Base-by-base conservation (phyloP, 2,329 filamentous ascomycete genomes). In the Volutella citrinella region DNA sequence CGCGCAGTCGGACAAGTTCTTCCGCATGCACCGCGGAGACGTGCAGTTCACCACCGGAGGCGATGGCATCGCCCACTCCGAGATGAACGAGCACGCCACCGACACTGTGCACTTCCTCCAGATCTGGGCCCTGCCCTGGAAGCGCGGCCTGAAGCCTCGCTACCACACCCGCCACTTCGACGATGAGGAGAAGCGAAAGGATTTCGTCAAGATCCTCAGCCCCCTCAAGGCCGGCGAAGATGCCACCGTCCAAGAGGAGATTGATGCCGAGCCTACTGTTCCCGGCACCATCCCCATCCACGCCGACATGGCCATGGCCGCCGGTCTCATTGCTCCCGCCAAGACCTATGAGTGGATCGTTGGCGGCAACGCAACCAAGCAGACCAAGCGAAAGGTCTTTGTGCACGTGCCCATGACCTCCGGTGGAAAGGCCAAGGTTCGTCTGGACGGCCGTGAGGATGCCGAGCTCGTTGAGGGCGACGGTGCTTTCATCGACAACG, bases 1-100 rank as follows among this genome's bases (percentile, higher is more conserved):
- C 15, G 70, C 58, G 12, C 64, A 69, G 43, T 72, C 74, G 26
- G 78, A 85, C 56, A 69, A 78, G 48, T 87, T 85, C 55, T 86
- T 71, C 54, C 70, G 78, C 20, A 82, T 95, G 70, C 76, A 76
- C 52, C 72, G 87, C 22, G 87, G 87, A 10, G 87, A 94, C 59
- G 85, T 95, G 27, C 88, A 95, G 55, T 95, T 94, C 62, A 95
- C 88, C 9, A 89, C 83, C 11, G 88, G 86, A n/a, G 88, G 88
- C 34, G 88, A 79, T 6, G 80, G 80, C 51, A 78, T 95, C 51
- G 78, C 87, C 3, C 87, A 95, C 61, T 85, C 80, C 7, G 88
- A 95, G 64, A 80, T 83, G 64, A 93, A 91, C 61, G 81, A 93
- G 63, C 80, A 87, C 57, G 59, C 66, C 33, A 64, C 73, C 11